Conservation (phyloP, 805 yeast genomes). For the Candida odintsovae region DNA sequence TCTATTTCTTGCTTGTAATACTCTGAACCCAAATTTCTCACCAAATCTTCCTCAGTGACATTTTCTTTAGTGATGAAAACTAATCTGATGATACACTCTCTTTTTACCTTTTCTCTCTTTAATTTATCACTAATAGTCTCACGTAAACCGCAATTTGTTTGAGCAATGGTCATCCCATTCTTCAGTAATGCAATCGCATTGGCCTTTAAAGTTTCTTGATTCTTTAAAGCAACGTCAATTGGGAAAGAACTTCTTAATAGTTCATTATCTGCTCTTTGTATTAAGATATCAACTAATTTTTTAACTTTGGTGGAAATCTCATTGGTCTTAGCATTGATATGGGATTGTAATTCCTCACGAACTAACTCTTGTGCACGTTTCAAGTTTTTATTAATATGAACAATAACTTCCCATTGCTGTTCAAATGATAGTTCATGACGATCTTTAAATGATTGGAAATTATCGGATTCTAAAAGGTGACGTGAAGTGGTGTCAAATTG, state of each 20-base stretch:
- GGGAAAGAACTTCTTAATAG: conserved; percentile 8
- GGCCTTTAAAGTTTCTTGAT: conserved; percentile 7
- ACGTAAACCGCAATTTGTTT: conserved; percentile 22
- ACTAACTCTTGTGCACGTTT: conserved; percentile 18
- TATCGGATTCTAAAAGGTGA: conserved; percentile 18
- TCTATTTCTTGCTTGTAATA: conserved; percentile 13
- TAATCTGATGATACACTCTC: conserved; percentile 20
- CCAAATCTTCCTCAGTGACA: conserved; percentile 13
- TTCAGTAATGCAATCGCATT: conserved; percentile 19
- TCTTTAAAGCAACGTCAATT: conserved; percentile 9
- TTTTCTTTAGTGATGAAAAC: conserved; percentile 15
- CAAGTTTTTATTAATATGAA: conserved; percentile 8
- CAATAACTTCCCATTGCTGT: conserved; percentile 12
- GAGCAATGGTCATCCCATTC: conserved; percentile 16
- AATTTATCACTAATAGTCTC: conserved; percentile 17
- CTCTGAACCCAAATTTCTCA: conserved; percentile 16
- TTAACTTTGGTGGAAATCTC: conserved; percentile 14
- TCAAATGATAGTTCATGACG: conserved; percentile 2
- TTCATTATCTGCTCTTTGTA: conserved; percentile 23
- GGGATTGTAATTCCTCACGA: conserved; percentile 8
- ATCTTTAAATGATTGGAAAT: conserved; percentile 6
- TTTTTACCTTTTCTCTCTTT: conserved; percentile 14
- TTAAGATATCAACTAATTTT: conserved; percentile 19
- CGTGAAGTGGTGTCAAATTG: neutral
- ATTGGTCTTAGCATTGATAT: conserved; percentile 8